A percentile compares a stretch with the other conserved stretches of the same genome.
Evolutionary conservation across 2,329 filamentous ascomycete genomes (phyloP).

Genomic region (Fusarium sp.): DNA sequence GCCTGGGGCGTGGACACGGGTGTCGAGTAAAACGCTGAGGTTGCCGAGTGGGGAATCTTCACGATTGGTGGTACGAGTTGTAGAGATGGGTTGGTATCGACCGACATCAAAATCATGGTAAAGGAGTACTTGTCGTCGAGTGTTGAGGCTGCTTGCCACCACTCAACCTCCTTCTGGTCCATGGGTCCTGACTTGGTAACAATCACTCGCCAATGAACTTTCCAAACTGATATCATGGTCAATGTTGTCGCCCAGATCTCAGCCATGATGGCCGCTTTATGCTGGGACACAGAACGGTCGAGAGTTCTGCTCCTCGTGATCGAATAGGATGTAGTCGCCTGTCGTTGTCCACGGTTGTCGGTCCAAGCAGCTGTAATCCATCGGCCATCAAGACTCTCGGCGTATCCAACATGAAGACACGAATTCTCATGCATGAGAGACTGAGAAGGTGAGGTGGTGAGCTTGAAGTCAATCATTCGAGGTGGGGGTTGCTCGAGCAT

Average conservation of each 20-base stretch:
- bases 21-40: constrained; percentile 68
- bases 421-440: constrained; percentile 84
- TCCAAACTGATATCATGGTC: constrained; percentile 78
- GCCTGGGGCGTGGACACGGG: constrained; percentile 78
- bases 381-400: constrained; percentile 79
- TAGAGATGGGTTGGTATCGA: constrained; percentile 75
- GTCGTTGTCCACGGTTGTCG: constrained; percentile 80
- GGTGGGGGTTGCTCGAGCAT: constrained; percentile 79
- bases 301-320: constrained; percentile 70
- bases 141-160: constrained; percentile 69
- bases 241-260: constrained; percentile 86
- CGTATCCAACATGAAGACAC: constrained; percentile 85
- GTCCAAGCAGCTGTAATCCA: constrained; percentile 89
- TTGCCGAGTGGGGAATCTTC: constrained; percentile 62
- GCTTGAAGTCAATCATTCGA: constrained; percentile 81
- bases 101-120: constrained; percentile 72
- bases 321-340: constrained; percentile 81
- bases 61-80: constrained; percentile 71
- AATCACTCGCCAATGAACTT: constrained; percentile 83
- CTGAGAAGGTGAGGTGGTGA: constrained; percentile 76
- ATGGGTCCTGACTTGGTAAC: constrained; percentile 80
- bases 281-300: constrained; percentile 64
- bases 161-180: constrained; percentile 75
- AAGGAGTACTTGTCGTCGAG: constrained; percentile 66
- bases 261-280: constrained; percentile 70